These are phyloP conservation scores for Nemania diffusa DNA, from an alignment of 2,329 filamentous ascomycete species.

Conservation along the genomic window DNA sequence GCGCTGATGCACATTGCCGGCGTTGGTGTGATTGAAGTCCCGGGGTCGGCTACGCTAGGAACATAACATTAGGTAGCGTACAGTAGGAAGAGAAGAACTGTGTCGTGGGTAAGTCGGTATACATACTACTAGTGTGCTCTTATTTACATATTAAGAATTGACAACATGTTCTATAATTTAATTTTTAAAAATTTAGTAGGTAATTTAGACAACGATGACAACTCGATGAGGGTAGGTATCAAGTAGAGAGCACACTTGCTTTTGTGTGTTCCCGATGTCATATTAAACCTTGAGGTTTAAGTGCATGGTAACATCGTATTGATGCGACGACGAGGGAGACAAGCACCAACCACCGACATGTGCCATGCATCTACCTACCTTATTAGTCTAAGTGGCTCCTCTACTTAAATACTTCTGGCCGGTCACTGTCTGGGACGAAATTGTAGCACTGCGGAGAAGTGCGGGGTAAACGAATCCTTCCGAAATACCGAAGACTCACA, in stretches of 20 bases:
- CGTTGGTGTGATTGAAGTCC: not conserved
- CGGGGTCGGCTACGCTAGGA: not conserved
- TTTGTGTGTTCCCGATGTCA: not conserved
- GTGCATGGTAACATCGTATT: not conserved
- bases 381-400: not conserved
- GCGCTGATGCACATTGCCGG: not conserved
- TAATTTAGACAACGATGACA: not conserved
- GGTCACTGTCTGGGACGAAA: not conserved
- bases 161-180: not conserved
- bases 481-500: not conserved
- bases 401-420: not conserved
- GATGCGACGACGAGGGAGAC: not conserved
- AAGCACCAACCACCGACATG: not conserved
- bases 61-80: not conserved
- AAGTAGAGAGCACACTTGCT: not conserved
- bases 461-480: constrained; percentile 13
- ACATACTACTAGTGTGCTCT: no score
- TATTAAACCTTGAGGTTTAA: not conserved
- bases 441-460: constrained; percentile 18
- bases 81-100: not conserved
- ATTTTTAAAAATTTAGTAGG: no score
- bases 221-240: no score
- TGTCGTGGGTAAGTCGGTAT: no score
- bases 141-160: no score
- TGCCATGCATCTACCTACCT: not conserved